Evolutionary conservation across 116 monocot genomes (phyloP), one percentile per base, ranked within the genome.

Genomic region (Phalaenopsis hybrid): DNA sequence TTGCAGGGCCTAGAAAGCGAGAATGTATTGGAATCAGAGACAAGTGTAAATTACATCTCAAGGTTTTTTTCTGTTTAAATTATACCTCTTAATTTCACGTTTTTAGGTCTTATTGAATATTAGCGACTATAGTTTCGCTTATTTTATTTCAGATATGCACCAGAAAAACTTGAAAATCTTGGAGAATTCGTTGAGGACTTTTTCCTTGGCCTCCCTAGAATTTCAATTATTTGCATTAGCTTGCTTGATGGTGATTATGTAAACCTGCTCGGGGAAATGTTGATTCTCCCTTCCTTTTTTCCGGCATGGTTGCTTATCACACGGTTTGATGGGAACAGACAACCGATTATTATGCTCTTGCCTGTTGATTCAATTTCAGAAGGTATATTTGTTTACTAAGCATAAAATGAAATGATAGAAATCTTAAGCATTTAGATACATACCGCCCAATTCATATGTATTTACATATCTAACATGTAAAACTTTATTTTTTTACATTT

Each of bases 251-350:
- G 84, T 87, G 90, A 91, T 79, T 98, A 86, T 85, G 89, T 76
- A 6, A 82, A 83, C 75, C 57, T 93, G 58, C 77, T 98, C 48
- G 89, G 84, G 58, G 90, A 93, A 88, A 69, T 88, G 50, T 77
- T 89, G 49, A 83, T 88, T 86, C 88, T 89, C 50, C 84, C 3
- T 78, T 87, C 90, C 5, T 86, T 84, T 51, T 81, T 87, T 20
- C 92, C 95, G 61, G 86, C 90, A 69, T 95, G 98, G 98, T 83
- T 98, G 84, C 70, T 98, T 51, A 78, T 98, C 34, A 90, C 95
- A 77, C 89, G 91, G 65, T 76, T 95, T 6, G 50, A 88, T 85
- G 77, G 84, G 43, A 83, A 61, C 43, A 79, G 57, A 28, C 85
- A 89, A 81, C 95, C 98, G 41, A 82, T 90, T 74, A 69, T 77